phyloP scores from a whole-genome alignment of 805 yeast genomes.

The Brettanomyces sp. region DNA sequence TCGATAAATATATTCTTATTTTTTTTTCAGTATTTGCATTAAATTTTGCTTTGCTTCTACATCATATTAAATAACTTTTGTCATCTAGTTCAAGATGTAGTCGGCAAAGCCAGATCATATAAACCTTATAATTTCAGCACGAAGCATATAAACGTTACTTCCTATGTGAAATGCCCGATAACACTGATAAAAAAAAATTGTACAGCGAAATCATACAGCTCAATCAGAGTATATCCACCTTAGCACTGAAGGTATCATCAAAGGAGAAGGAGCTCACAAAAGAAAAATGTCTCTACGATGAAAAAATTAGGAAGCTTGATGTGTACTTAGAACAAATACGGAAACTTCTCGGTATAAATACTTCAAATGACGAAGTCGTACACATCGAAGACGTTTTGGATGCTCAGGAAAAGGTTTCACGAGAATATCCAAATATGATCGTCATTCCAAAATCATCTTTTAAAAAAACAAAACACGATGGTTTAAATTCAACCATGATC shows the following conservation, averaged over 20 bases:
- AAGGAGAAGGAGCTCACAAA: constrained; percentile 32
- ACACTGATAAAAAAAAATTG: background rate
- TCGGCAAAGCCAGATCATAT: too few relatives aligned
- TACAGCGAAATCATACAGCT: constrained; percentile 9
- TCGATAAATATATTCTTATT: too few relatives aligned
- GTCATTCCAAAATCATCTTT: constrained; percentile 15
- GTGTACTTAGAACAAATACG: constrained; percentile 13
- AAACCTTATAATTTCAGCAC: too few relatives aligned
- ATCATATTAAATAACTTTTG: too few relatives aligned
- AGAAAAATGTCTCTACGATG: constrained; percentile 14
- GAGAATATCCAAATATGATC: constrained; percentile 9
- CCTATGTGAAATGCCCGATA: too few relatives aligned
- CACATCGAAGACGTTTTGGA: constrained; percentile 2
- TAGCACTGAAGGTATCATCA: constrained; percentile 28
- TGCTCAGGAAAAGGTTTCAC: background rate
- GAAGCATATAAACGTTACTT: too few relatives aligned
- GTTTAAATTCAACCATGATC: background rate
- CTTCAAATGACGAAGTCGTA: background rate
- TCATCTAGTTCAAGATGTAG: too few relatives aligned
- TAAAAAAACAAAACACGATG: background rate
- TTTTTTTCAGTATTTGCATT: too few relatives aligned
- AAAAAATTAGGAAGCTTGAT: constrained; percentile 13
- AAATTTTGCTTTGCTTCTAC: too few relatives aligned
- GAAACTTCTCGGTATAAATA: constrained; percentile 3
- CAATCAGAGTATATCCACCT: constrained; percentile 13